These are phyloP conservation scores for Naematelia encephala DNA, from an alignment of 768 basidiomycete species.

Conservation along the genomic window DNA sequence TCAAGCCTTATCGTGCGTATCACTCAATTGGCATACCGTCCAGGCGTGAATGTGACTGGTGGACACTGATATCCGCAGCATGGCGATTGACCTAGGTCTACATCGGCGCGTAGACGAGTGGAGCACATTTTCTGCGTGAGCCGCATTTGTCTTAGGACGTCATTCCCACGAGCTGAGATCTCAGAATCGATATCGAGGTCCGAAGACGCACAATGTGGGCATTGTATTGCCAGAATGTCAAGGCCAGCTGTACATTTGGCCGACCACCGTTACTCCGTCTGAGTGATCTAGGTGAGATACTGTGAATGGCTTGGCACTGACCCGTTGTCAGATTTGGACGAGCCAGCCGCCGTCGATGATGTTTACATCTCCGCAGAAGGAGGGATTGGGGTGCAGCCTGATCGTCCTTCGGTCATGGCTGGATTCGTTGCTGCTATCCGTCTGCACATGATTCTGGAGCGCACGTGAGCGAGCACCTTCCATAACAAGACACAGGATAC, in stretches of 20 bases:
- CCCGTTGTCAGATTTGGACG: conserved; percentile 15
- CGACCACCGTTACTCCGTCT: conserved; percentile 20
- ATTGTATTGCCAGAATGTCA: conserved; percentile 22
- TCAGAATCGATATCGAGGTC: conserved; percentile 21
- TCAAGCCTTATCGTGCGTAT: conserved; percentile 23
- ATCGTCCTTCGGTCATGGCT: conserved; percentile 18
- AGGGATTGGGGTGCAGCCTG: conserved; percentile 19
- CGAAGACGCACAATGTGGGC: conserved; percentile 29
- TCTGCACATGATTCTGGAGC: conserved; percentile 26
- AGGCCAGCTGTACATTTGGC: conserved; percentile 26
- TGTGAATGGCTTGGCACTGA: conserved; percentile 2
- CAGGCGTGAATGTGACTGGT: too few species aligned
- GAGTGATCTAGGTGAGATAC: conserved; percentile 20
- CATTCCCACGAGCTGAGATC: not conserved
- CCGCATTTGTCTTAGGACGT: too few species aligned
- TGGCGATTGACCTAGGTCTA: conserved; percentile 24
- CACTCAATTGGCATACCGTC: not conserved
- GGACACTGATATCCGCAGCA: conserved; percentile 10
- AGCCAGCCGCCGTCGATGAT: conserved; percentile 24
- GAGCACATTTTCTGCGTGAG: conserved; percentile 13
- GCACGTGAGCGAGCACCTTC: conserved; percentile 11
- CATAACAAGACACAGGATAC: not conserved
- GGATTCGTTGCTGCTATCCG: conserved; percentile 22
- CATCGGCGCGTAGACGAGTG: conserved; percentile 23
- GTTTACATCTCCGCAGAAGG: conserved; percentile 15